Percentiles rank a stretch among this genome's conserved stretches.
Evolutionary conservation across 768 basidiomycete genomes (phyloP).

Genomic region (Suillus brevipes): DNA sequence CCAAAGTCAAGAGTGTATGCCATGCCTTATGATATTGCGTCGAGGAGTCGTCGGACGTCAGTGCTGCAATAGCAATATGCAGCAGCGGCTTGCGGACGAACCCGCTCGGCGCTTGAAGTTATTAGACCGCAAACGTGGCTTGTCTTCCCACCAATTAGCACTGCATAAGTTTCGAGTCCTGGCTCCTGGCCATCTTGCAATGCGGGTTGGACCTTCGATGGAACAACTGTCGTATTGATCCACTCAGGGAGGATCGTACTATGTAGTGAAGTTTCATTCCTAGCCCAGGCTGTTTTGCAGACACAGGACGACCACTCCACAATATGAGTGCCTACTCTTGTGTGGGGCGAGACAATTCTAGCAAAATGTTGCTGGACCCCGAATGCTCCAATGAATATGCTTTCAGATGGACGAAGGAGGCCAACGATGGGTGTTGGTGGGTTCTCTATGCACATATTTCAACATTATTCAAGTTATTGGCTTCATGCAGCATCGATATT

Average conservation of each 20-base stretch:
- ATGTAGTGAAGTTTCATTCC: background rate
- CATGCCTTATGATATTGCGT: slow-evolving; percentile 19
- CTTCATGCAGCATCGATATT: slow-evolving; percentile 27
- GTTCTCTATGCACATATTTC: slow-evolving; percentile 24
- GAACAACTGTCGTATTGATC: background rate
- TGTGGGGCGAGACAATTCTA: slow-evolving; percentile 37
- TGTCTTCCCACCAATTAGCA: background rate
- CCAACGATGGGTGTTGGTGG: slow-evolving; percentile 30
- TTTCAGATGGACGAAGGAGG: slow-evolving; percentile 37
- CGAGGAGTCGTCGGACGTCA: background rate
- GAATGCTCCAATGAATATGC: background rate
- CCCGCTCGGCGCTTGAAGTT: background rate
- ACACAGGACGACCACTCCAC: background rate
- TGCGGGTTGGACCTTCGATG: background rate
- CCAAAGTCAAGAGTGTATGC: slow-evolving; percentile 50
- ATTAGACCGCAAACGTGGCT: background rate
- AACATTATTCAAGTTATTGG: no score
- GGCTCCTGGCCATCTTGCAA: background rate
- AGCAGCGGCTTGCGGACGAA: background rate
- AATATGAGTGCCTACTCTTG: background rate
- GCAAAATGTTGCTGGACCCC: slow-evolving; percentile 29
- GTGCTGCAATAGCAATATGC: background rate
- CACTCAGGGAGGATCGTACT: background rate
- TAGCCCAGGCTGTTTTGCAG: background rate
- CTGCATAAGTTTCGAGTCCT: background rate